Percentiles rank a stretch among this genome's conserved stretches.
Evolutionary conservation across 192 early-diverging fungal species (phyloP).

Genomic region (Allomyces macrogynus): DNA sequence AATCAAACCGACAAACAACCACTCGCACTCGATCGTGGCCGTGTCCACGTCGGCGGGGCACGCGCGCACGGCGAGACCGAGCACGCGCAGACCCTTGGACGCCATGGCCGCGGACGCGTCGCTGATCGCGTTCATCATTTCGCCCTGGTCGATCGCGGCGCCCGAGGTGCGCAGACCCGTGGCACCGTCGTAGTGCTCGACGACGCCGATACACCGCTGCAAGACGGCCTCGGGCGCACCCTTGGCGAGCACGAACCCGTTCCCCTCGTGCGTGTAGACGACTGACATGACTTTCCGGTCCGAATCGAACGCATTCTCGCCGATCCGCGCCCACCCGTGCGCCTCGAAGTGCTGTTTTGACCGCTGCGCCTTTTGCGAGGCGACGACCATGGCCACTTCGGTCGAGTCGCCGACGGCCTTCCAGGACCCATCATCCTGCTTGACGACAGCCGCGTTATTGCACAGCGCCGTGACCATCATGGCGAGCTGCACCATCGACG

Average conservation of each 20-base stretch:
- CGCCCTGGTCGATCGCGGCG: slow-evolving; percentile 5
- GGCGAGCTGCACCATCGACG: slow-evolving; percentile 8
- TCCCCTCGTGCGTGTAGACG: slow-evolving; percentile 21
- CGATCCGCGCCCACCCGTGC: slow-evolving; percentile 27
- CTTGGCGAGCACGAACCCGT: slow-evolving; percentile 48
- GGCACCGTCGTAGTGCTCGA: slow-evolving; percentile 13
- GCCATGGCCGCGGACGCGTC: slow-evolving; percentile 52
- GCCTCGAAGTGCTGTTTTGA: slow-evolving; percentile 35
- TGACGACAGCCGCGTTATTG: slow-evolving; percentile 52
- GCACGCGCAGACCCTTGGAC: slow-evolving; percentile 57
- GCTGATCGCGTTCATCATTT: slow-evolving; percentile 21
- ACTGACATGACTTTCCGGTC: slow-evolving; percentile 81
- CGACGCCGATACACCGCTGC: slow-evolving; percentile 35
- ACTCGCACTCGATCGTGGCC: slow-evolving; percentile 22
- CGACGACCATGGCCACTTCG: slow-evolving; percentile 78
- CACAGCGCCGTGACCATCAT: slow-evolving; percentile 63
- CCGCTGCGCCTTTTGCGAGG: slow-evolving; percentile 64
- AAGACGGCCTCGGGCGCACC: slow-evolving; percentile 84
- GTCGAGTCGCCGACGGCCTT: slow-evolving; percentile 78
- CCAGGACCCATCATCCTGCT: slow-evolving; percentile 34
- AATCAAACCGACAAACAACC: slow-evolving; percentile 58
- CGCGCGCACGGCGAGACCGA: slow-evolving; percentile 51
- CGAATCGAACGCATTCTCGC: slow-evolving; percentile 56
- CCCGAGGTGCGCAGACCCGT: slow-evolving; percentile 7
- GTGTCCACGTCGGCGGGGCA: slow-evolving; percentile 35